Evolutionary conservation across 108 stramenopile species (phyloP), one percentile per base, ranked within the genome.

Genomic region (Skeletonema potamos): DNA sequence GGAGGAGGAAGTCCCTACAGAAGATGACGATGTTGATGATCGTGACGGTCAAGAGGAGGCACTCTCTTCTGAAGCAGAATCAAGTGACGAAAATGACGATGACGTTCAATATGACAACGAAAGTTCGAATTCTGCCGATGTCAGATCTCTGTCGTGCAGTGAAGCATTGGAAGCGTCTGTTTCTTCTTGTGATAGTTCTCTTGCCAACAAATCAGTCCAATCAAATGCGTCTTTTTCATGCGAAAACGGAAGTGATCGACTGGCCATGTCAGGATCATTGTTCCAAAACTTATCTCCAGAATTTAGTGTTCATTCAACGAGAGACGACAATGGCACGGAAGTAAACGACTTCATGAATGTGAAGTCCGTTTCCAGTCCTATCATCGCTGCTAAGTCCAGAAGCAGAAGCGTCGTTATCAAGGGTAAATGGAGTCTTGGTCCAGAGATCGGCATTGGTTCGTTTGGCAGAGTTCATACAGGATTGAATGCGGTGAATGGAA

Each of bases 391-490:
- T 9, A 51, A 51, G n/a, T n/a, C 34, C 6, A 55, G 59, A 22
- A 36, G 43, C 6, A 66, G 63, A 28, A 60, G 57, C 20, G 55
- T 39, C 13, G 76, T 96, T 4, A 80, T 83, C 68, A 88, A 79
- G 36, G 92, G 92, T 54, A 92, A 91, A 67, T 97, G 97, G 97
- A 87, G 79, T 27, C 81, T 93, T 48, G 98, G 98, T 6, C 66
- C 94, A 27, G 83, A 89, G 34, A 97, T 98, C 54, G 98, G 98
- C 10, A 73, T 68, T n/a, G 98, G 98, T 7, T 92, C 93, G 26
- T 97, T 97, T 79, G 97, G 98, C 15, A 77, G 83, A n/a, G 98
- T 97, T 11, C 94, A 93, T 72, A 85, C 92, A 63, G 96, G 98
- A 13, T 89, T 99, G 92, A 97, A 98, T 72, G 84, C 81, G 20